A percentile compares a stretch with the other conserved stretches of the same genome.
These are phyloP conservation scores for Lactifluus piperatus DNA, from an alignment of 768 basidiomycete species.

Conservation along the genomic window DNA sequence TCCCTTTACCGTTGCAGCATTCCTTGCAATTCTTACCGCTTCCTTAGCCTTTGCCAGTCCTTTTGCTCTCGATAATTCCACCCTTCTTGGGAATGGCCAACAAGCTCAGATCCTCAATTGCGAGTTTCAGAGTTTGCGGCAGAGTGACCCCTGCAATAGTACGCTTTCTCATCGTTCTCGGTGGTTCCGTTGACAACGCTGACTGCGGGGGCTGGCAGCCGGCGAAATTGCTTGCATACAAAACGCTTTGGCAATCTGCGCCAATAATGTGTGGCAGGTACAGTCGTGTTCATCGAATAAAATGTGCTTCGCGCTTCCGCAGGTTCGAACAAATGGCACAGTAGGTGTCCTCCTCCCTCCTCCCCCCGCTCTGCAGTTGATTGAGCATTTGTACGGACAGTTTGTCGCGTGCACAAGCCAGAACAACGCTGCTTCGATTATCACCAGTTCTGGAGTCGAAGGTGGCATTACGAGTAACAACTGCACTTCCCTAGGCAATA, in stretches of 20 bases:
- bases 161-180: conserved; percentile 10
- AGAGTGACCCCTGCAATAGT: conserved; percentile 40
- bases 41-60: conserved; percentile 28
- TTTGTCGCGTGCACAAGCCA: conserved; percentile 44
- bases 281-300: conserved; percentile 31
- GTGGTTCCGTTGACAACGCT: neutral
- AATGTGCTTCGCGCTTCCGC: conserved; percentile 47
- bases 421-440: conserved; percentile 36
- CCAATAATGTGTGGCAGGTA: conserved; percentile 33
- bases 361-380: neutral
- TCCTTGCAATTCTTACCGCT: conserved; percentile 20
- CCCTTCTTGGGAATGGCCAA: conserved; percentile 41
- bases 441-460: conserved; percentile 39
- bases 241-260: conserved; percentile 34
- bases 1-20: conserved; percentile 21
- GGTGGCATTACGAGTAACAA: conserved; percentile 33
- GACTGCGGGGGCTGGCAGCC: conserved; percentile 25
- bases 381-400: conserved; percentile 23
- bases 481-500: conserved; percentile 18
- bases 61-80: conserved; percentile 31
- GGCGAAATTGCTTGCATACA: conserved; percentile 39
- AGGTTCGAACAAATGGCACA: conserved; percentile 34
- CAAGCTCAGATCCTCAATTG: conserved; percentile 44
- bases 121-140: conserved; percentile 34
- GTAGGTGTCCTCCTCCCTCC: conserved; percentile 27